phyloP scores from a whole-genome alignment of 208 protist genomes.

The Trypanosomatidae sp. region DNA sequence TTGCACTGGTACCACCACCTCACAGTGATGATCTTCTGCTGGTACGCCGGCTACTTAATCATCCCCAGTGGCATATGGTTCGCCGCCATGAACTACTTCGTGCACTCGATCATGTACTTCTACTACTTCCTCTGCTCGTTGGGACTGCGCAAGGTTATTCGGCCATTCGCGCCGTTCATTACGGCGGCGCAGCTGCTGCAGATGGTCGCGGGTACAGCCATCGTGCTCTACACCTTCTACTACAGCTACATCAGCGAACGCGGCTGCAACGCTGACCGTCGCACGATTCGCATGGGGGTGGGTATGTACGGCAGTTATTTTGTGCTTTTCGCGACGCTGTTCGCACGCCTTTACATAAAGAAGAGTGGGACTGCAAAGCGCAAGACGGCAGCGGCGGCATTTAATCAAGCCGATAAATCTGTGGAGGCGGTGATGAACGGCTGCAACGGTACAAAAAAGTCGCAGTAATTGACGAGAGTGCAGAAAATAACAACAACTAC shows the following conservation, averaged over 20 bases:
- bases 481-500: background rate
- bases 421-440: background rate
- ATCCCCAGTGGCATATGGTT: conserved; percentile 81
- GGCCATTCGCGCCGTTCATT: conserved; percentile 85
- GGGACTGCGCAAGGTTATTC: conserved; percentile 48
- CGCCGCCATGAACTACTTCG: conserved; percentile 91
- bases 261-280: conserved; percentile 48
- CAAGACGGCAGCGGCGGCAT: background rate
- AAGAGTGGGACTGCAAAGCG: conserved; percentile 16
- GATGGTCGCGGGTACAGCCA: conserved; percentile 88
- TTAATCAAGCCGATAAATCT: background rate
- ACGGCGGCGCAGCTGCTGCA: conserved; percentile 86
- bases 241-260: conserved; percentile 32
- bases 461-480: background rate
- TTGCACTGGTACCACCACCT: conserved; percentile 95
- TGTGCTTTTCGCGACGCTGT: conserved; percentile 83
- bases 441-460: conserved; percentile 7
- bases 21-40: conserved; percentile 91
- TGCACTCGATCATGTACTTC: conserved; percentile 95
- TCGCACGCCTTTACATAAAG: conserved; percentile 40
- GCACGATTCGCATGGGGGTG: conserved; percentile 54
- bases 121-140: conserved; percentile 91
- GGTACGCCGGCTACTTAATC: conserved; percentile 54
- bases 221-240: conserved; percentile 56
- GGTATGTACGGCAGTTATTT: conserved; percentile 92